Evolutionary conservation across 2,329 filamentous ascomycete species (phyloP).

Genomic region (Elsinoe necatrix): DNA sequence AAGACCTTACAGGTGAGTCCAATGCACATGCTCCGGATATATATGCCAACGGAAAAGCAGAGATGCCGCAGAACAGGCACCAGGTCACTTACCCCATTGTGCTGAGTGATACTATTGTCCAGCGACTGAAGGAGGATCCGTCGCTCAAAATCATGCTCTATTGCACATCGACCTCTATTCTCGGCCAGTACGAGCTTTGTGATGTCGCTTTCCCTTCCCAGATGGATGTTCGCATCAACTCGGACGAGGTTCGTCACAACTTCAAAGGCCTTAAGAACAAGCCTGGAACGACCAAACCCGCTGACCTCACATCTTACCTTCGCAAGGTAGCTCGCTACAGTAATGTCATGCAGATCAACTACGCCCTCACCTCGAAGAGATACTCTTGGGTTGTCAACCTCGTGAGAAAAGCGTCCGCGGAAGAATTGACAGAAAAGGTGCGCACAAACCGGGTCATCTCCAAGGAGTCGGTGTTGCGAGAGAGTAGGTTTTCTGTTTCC

Average conservation of each 20-base stretch:
- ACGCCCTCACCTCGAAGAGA: slow-evolving; percentile 75
- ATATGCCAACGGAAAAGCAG: slow-evolving; percentile 33
- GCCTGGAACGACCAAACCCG: slow-evolving; percentile 85
- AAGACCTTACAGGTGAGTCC: slow-evolving; percentile 62
- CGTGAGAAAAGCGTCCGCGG: slow-evolving; percentile 63
- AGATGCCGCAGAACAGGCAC: slow-evolving; percentile 51
- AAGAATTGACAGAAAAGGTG: slow-evolving; percentile 62
- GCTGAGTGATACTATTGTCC: slow-evolving; percentile 46
- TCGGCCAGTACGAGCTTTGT: slow-evolving; percentile 46
- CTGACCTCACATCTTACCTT: slow-evolving; percentile 75
- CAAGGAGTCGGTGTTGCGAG: slow-evolving; percentile 70
- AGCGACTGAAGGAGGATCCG: slow-evolving; percentile 52
- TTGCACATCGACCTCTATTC: slow-evolving; percentile 51
- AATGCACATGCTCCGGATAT: not conserved
- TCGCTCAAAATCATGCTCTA: slow-evolving; percentile 71
- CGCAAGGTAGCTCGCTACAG: slow-evolving; percentile 60
- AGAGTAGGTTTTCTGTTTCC: slow-evolving; percentile 52
- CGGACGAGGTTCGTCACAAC: slow-evolving; percentile 83
- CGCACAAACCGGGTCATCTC: slow-evolving; percentile 62
- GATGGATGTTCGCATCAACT: slow-evolving; percentile 85
- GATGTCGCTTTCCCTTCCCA: slow-evolving; percentile 88
- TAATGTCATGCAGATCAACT: slow-evolving; percentile 79
- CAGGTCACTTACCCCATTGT: slow-evolving; percentile 51
- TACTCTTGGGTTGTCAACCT: slow-evolving; percentile 59
- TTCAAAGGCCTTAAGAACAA: slow-evolving; percentile 92